Base-by-base conservation (phyloP, 2,329 filamentous ascomycete genomes). In the Venturia carpophila region DNA sequence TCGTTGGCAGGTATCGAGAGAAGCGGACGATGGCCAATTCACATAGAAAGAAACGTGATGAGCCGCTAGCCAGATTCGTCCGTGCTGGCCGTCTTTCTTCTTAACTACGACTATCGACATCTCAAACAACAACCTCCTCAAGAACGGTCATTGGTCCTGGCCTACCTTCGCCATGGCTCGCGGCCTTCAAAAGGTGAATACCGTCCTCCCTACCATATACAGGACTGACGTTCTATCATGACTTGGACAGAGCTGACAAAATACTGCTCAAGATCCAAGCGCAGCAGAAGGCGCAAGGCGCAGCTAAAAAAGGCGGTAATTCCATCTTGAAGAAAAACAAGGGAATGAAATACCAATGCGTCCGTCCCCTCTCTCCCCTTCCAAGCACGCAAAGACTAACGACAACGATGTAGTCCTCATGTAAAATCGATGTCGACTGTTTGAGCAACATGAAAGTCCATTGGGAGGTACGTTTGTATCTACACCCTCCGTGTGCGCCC, bases 361-460 rank as follows among this genome's bases (percentile, higher is more conserved):
- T 58, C 11, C 30, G 52, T 58, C 17, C 3, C 4, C 30, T 6
- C 11, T 15, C 17, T 13, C 30, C 17, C 9, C 3, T 21, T 13
- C 13, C 30, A n/a, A 15, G 17, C 17, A 7, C 5, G 30, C 13
- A 10, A 58, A 7, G 2, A 5, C 37, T 19, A 37, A 37, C 17
- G 15, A 21, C 30, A 58, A 58, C 5, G 30, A n/a, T 37, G 7
- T 58, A 58, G 52, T 58, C 52, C 15, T 58, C 52, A n/a, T 58
- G 52, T 37, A 58, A 58, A 37, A 58, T 58, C 30, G 52, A 58
- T 37, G 17, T 58, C 11, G 52, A 58, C 19, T 58, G 52, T 13
- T 58, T 58, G 52, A 58, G 52, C 24, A 58, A 58, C 52, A 58
- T 58, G 52, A 58, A 58, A 15, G 52, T 58, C 7, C 52, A 58